These are phyloP conservation scores for Xylaria telfairii DNA, from an alignment of 495 filamentous ascomycete species.

Conservation along the genomic window DNA sequence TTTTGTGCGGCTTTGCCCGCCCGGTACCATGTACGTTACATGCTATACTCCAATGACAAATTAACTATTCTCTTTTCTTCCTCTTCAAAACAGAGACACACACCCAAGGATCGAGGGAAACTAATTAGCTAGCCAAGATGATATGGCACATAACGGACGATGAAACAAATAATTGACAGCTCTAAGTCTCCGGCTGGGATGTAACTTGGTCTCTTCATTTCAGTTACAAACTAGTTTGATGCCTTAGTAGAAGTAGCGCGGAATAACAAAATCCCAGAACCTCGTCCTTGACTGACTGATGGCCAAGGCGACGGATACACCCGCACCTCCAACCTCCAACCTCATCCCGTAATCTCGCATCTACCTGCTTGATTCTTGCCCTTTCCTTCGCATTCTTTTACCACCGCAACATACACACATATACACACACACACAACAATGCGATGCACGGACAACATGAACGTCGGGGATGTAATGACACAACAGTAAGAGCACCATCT, in stretches of 20 bases:
- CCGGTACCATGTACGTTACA: neutral
- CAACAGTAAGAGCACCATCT: neutral
- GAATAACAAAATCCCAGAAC: neutral
- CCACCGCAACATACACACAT: neutral
- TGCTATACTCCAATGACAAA: neutral
- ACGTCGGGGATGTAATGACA: neutral
- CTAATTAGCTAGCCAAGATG: neutral
- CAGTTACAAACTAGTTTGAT: neutral
- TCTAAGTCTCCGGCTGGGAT: neutral
- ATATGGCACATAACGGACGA: neutral
- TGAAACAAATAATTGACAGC: conserved; percentile 4
- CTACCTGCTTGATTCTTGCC: neutral
- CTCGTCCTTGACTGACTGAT: neutral
- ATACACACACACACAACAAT: neutral
- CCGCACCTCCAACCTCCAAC: conserved; percentile 1
- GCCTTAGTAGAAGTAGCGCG: neutral
- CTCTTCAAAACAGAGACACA: neutral
- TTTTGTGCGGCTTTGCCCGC: neutral
- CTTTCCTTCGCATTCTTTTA: neutral
- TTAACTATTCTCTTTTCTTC: neutral
- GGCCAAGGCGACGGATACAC: neutral
- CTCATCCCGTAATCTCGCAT: conserved; percentile 7
- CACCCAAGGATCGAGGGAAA: neutral
- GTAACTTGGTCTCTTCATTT: neutral
- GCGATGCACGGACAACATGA: conserved; percentile 12